These are phyloP conservation scores for Lentinula aciculospora DNA, from an alignment of 768 basidiomycete genomes.

Conservation along the genomic window DNA sequence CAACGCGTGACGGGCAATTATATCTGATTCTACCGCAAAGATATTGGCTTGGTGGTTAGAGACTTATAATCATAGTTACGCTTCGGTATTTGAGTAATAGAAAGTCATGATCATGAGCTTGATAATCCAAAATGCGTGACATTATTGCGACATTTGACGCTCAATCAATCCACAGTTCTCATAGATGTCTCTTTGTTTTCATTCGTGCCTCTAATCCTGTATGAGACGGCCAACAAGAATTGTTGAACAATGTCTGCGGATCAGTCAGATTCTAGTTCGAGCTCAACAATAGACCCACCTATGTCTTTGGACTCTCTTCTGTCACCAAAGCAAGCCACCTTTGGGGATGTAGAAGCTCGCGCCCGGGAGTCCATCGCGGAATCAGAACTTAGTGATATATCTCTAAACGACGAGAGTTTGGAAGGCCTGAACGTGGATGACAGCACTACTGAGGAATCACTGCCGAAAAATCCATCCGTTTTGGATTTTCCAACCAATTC, in stretches of 20 bases:
- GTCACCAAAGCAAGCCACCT: constrained; percentile 36
- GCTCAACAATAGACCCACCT: constrained; percentile 8
- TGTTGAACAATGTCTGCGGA: constrained; percentile 15
- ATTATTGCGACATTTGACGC: not conserved
- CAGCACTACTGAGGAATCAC: not conserved
- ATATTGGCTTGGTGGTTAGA: too few relatives aligned
- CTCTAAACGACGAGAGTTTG: constrained; percentile 39
- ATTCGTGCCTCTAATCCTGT: not conserved
- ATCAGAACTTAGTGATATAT: constrained; percentile 64
- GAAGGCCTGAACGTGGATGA: not conserved
- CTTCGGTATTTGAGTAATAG: too few relatives aligned
- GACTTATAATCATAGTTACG: too few relatives aligned
- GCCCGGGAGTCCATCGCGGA: constrained; percentile 41
- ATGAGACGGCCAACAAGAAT: not conserved
- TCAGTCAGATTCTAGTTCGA: constrained; percentile 6
- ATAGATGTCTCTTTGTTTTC: not conserved
- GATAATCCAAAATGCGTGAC: not conserved
- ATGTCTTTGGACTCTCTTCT: constrained; percentile 41
- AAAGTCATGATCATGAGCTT: too few relatives aligned
- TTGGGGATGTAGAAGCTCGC: constrained; percentile 16
- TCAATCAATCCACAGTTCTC: not conserved
- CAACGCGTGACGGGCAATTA: too few relatives aligned
- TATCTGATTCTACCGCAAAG: too few relatives aligned
- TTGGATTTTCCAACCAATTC: not conserved
- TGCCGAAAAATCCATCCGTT: not conserved